These are phyloP conservation scores for Rosa hybrid DNA, from an alignment of 331 rosid genomes.

Conservation along the genomic window DNA sequence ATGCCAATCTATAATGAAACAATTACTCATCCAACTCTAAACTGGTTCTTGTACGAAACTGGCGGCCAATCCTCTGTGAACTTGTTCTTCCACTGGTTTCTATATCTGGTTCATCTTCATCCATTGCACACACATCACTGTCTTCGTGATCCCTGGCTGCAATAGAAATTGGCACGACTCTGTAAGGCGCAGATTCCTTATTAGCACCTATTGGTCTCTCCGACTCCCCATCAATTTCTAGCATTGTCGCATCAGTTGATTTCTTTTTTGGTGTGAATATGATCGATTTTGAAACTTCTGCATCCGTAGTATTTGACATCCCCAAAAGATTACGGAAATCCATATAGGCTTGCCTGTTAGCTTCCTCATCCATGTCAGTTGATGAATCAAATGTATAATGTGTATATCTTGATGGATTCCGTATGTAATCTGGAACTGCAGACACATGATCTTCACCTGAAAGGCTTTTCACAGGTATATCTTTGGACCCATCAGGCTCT, in stretches of 20 bases:
- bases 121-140: constrained; percentile 78
- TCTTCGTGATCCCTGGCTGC: constrained; percentile 51
- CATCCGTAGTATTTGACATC: constrained; percentile 38
- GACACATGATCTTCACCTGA: constrained; percentile 33
- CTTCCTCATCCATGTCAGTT: constrained; percentile 60
- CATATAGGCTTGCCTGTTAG: constrained; percentile 80
- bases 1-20: background rate
- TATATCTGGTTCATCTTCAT: constrained; percentile 71
- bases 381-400: constrained; percentile 67
- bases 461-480: constrained; percentile 32
- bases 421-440: constrained; percentile 79
- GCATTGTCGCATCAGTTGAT: constrained; percentile 56
- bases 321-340: constrained; percentile 56
- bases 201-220: constrained; percentile 41
- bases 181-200: constrained; percentile 40
- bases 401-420: constrained; percentile 70
- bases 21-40: constrained; percentile 43
- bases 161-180: constrained; percentile 41
- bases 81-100: constrained; percentile 35
- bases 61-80: constrained; percentile 54
- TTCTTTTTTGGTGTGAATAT: constrained; percentile 83
- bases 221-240: constrained; percentile 38
- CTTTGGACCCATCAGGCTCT: constrained; percentile 36
- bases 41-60: constrained; percentile 59
- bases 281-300: constrained; percentile 47